Conservation (phyloP, 805 yeast species). For the Monosporozyma aquatica region DNA sequence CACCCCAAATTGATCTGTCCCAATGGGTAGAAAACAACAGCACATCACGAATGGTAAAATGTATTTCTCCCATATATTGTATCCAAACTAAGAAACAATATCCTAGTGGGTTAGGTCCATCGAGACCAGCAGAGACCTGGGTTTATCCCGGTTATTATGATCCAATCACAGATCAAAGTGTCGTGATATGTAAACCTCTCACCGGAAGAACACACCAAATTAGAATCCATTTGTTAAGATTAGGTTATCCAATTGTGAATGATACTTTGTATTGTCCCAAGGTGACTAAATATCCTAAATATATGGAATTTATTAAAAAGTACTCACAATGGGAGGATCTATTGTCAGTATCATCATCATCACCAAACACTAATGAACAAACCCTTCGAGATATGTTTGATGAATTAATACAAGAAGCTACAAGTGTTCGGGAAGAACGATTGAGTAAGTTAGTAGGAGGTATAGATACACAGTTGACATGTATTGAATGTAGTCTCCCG, state of each 20-base stretch:
- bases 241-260: conserved; percentile 82
- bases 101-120: conserved; percentile 36
- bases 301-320: conserved; percentile 18
- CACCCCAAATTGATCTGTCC: too few species aligned
- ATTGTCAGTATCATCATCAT: background rate
- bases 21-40: too few species aligned
- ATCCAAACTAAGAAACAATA: conserved; percentile 60
- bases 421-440: background rate
- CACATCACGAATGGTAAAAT: conserved; percentile 1
- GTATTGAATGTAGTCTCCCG: conserved; percentile 19
- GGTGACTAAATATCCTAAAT: conserved; percentile 16
- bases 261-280: conserved; percentile 57
- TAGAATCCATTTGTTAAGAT: conserved; percentile 77
- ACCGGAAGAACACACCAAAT: conserved; percentile 96
- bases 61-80: conserved; percentile 47
- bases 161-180: conserved; percentile 35
- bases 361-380: too few species aligned
- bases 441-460: conserved; percentile 19
- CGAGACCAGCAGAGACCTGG: conserved; percentile 60
- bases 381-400: too few species aligned
- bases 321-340: conserved; percentile 14
- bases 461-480: too few species aligned
- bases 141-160: conserved; percentile 59
- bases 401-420: conserved; percentile 3
- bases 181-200: conserved; percentile 76